Base-by-base conservation (phyloP, 495 filamentous ascomycete genomes). In the Trichoderma gamsii region DNA sequence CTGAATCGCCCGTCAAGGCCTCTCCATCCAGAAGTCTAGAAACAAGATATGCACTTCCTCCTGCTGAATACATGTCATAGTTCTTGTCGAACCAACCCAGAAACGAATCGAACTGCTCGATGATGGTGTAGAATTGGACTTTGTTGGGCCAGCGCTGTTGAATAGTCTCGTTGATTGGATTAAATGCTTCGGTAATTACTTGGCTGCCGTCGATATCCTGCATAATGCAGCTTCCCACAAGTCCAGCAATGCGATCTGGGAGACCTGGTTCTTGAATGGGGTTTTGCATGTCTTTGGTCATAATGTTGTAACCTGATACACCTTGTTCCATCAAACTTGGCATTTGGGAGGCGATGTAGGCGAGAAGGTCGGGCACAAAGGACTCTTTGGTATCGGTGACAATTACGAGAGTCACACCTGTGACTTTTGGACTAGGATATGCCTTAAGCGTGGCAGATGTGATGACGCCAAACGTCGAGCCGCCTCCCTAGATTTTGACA, bases 381-480 rank as follows among this genome's bases (percentile, higher is more conserved):
- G 72, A 56, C 59, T 67, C 59, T n/a, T 27, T 25, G 52, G 65
- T 21, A 59, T 71, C 61, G 4, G 70, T 73, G 29, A 27, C 5
- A 56, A 76, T 65, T 23, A 64, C 21, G 15, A 77, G 68, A 23
- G 63, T 27, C 4, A 74, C 25, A 25, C 43, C 51, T 18, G 73
- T 70, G 1, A 80, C n/a, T 44, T 69, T 49, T 5, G 76, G 77
- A 27, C 70, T 73, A 16, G 78, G 77, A 69, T 73, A 71, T 12
- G 81, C 79, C 32, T 73, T 68, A 9, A 82, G 71, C 1, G 86
- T 90, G 65, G 85, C 77, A 1, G 82, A 85, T 63, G 79, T 83
- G n/a, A 89, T 79, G 41, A 89, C 79, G 4, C 85, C 87, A 59
- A 87, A 90, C 11, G 86, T 88, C 21, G 85, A 85, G 27, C 82